Evolutionary conservation across 345 rosid genomes (phyloP).

Genomic region (Physaria fendleri): DNA sequence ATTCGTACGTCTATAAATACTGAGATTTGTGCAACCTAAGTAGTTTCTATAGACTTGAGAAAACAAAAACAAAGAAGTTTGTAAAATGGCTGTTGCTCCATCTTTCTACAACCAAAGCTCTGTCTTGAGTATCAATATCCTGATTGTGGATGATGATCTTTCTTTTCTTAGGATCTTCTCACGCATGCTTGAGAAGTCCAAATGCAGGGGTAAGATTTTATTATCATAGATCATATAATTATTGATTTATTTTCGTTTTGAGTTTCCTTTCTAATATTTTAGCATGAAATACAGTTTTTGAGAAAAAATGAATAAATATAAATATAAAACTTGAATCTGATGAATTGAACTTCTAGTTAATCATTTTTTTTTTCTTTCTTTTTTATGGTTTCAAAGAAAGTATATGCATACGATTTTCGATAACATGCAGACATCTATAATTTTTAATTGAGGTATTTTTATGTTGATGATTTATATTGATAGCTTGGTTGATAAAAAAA

Average conservation of each 20-base stretch:
- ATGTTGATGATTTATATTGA: neutral
- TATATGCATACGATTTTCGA: neutral
- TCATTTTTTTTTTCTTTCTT: too few relatives aligned
- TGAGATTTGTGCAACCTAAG: too few relatives aligned
- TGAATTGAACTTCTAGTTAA: too few relatives aligned
- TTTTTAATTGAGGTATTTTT: neutral
- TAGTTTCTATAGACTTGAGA: too few relatives aligned
- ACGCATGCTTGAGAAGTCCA: constrained; percentile 37
- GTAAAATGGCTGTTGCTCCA: constrained; percentile 21
- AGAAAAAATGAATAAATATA: neutral
- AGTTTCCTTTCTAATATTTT: neutral
- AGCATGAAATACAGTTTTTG: neutral
- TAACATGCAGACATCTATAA: neutral
- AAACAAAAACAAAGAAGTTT: neutral
- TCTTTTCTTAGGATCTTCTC: constrained; percentile 44
- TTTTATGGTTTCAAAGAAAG: neutral
- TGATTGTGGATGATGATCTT: constrained; percentile 67
- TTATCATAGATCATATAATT: neutral
- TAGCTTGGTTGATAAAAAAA: neutral
- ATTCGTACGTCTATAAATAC: too few relatives aligned
- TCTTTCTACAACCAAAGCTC: constrained; percentile 18
- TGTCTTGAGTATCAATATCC: constrained; percentile 27
- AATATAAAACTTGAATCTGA: neutral
- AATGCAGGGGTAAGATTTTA: constrained; percentile 39
- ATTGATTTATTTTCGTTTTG: neutral